Conservation (phyloP, 2,329 filamentous ascomycete species). For the Epichloe brachyelytri region DNA sequence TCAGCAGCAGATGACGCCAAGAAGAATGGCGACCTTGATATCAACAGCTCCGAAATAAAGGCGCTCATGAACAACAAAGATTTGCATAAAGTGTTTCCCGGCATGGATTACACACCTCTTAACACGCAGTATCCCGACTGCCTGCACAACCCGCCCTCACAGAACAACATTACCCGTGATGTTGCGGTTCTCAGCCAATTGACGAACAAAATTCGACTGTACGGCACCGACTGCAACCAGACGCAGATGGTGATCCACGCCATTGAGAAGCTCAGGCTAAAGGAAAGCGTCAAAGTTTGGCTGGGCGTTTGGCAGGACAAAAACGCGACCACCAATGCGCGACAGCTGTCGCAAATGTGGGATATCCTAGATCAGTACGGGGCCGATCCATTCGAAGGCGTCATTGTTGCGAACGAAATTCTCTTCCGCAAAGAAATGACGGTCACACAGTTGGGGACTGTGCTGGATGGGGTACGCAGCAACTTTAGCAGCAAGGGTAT, state of each 20-base stretch:
- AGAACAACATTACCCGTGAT: constrained; percentile 90
- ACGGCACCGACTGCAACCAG: constrained; percentile 96
- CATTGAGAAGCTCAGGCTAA: constrained; percentile 59
- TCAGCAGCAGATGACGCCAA: constrained; percentile 47
- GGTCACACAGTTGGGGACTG: constrained; percentile 43
- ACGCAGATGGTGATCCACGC: constrained; percentile 86
- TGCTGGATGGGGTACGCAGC: constrained; percentile 55
- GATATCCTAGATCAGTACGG: constrained; percentile 60
- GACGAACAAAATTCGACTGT: constrained; percentile 76
- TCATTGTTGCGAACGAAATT: constrained; percentile 74
- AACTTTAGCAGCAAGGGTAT: constrained; percentile 58
- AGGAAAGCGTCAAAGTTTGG: constrained; percentile 73
- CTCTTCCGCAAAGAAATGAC: constrained; percentile 67
- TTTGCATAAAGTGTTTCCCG: constrained; percentile 87
- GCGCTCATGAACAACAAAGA: constrained; percentile 65
- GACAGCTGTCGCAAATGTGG: constrained; percentile 78
- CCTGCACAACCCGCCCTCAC: constrained; percentile 61
- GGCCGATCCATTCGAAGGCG: constrained; percentile 57
- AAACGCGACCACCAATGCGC: constrained; percentile 69
- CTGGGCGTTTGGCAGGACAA: constrained; percentile 85
- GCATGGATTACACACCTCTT: constrained; percentile 88
- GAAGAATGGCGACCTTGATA: constrained; percentile 57
- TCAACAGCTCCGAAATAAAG: constrained; percentile 69
- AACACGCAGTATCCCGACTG: constrained; percentile 86
- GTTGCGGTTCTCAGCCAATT: constrained; percentile 81